A percentile compares a stretch with the other conserved stretches of the same genome.
Evolutionary conservation across 768 basidiomycete species (phyloP).

Genomic region (Serendipita vermifera): DNA sequence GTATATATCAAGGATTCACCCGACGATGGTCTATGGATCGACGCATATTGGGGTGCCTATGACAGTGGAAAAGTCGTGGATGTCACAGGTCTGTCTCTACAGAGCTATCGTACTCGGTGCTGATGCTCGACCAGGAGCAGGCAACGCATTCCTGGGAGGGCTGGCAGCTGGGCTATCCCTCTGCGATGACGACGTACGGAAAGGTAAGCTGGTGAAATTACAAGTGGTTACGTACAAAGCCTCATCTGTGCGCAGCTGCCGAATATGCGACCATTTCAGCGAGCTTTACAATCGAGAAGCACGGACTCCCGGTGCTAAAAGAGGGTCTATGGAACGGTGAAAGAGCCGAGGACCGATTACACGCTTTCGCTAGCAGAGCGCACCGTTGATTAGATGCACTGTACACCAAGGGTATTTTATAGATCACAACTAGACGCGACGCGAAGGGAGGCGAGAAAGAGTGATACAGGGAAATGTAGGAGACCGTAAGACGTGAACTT

Average conservation of each 20-base stretch:
- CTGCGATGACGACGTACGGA: constrained; percentile 42
- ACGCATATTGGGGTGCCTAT: constrained; percentile 54
- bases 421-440: constrained; percentile 13
- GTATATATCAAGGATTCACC: constrained; percentile 44
- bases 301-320: constrained; percentile 49
- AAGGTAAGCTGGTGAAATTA: constrained; percentile 36
- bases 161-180: constrained; percentile 57
- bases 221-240: constrained; percentile 14
- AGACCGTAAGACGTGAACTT: no score
- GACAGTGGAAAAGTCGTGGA: constrained; percentile 48
- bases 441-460: constrained; percentile 13
- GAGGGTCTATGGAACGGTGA: constrained; percentile 55
- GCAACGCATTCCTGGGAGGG: constrained; percentile 80
- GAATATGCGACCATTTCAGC: constrained; percentile 72
- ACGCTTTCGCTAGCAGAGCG: no score
- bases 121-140: constrained; percentile 48
- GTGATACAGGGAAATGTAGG: constrained; percentile 14
- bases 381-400: constrained; percentile 39
- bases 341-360: constrained; percentile 43
- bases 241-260: constrained; percentile 32
- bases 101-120: constrained; percentile 2
- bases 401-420: constrained; percentile 24
- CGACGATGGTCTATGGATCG: constrained; percentile 45
- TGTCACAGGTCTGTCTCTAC: constrained; percentile 50
- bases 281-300: constrained; percentile 72